phyloP scores from a whole-genome alignment of 2,329 filamentous ascomycete genomes.

The Arthroderma sp. region DNA sequence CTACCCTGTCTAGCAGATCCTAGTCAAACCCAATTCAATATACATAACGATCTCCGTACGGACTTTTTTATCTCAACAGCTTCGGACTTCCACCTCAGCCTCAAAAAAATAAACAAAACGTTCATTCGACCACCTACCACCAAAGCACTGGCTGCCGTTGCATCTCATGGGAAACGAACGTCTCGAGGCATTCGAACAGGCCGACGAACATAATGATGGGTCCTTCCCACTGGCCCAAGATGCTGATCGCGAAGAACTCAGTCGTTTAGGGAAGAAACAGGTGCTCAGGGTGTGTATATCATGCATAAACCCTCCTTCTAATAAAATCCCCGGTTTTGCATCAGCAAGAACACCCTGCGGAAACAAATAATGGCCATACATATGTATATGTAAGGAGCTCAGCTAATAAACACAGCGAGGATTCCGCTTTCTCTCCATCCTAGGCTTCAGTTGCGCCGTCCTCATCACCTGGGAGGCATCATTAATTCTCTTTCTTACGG shows the following conservation, averaged over 20 bases:
- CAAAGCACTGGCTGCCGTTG: neutral
- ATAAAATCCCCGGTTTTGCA: too few species aligned
- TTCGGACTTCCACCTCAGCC: neutral
- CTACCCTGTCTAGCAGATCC: too few species aligned
- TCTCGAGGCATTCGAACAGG: neutral
- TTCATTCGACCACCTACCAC: neutral
- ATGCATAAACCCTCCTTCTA: too few species aligned
- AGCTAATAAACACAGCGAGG: slow-evolving; percentile 15
- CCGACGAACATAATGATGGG: neutral
- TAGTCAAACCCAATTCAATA: too few species aligned
- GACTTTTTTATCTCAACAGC: neutral
- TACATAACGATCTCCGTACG: too few species aligned
- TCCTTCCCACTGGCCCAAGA: slow-evolving; percentile 9
- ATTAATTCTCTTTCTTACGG: slow-evolving; percentile 14
- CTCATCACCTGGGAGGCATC: slow-evolving; percentile 30
- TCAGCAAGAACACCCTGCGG: too few species aligned
- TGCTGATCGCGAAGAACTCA: slow-evolving; percentile 26
- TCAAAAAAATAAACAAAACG: neutral
- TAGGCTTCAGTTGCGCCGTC: slow-evolving; percentile 29
- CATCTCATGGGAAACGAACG: neutral
- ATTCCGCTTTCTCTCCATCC: slow-evolving; percentile 26
- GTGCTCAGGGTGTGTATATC: slow-evolving; percentile 27
- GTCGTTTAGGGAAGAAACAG: slow-evolving; percentile 33
- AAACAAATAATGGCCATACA: too few species aligned
- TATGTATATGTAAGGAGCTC: neutral